Evolutionary conservation across 2,329 filamentous ascomycete species (phyloP).

Genomic region (Lecanosticta acicola): DNA sequence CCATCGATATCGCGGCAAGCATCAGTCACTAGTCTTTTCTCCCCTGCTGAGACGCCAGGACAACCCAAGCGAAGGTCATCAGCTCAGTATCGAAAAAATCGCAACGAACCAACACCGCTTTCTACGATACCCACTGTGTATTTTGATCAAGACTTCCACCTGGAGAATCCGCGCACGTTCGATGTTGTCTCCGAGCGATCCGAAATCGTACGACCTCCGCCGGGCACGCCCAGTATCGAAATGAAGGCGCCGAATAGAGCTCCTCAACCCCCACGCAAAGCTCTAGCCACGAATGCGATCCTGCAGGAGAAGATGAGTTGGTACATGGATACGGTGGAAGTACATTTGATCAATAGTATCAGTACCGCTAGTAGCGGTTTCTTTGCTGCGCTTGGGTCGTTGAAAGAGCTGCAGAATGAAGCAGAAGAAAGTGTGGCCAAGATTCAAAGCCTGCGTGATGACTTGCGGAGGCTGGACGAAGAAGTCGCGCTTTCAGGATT

Average conservation of each 20-base stretch:
- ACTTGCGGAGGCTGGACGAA: constrained; percentile 73
- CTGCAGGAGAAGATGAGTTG: constrained; percentile 96
- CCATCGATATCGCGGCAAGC: constrained; percentile 33
- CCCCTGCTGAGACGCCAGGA: constrained; percentile 44
- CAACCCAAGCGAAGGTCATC: constrained; percentile 48
- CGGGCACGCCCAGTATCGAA: constrained; percentile 39
- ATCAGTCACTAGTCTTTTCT: constrained; percentile 38
- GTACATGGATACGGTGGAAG: constrained; percentile 99
- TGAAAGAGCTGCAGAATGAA: constrained; percentile 86
- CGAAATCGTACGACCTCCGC: constrained; percentile 74
- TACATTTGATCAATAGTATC: constrained; percentile 93
- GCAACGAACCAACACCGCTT: constrained; percentile 73
- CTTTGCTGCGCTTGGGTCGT: constrained; percentile 84
- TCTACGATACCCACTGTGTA: constrained; percentile 91
- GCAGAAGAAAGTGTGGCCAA: constrained; percentile 83
- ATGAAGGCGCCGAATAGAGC: constrained; percentile 55
- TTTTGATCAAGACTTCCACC: constrained; percentile 88
- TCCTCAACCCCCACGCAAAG: constrained; percentile 60
- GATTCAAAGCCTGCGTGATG: constrained; percentile 74
- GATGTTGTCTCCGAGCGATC: constrained; percentile 94
- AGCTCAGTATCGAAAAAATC: constrained; percentile 50
- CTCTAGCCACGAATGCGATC: constrained; percentile 91
- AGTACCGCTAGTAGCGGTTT: constrained; percentile 94
- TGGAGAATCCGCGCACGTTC: constrained; percentile 94
- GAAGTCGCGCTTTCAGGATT: constrained; percentile 83